A percentile compares a stretch with the other conserved stretches of the same genome.
Evolutionary conservation across 1,284 basidiomycete species (phyloP).

Genomic region (Nidula niveotomentosa): DNA sequence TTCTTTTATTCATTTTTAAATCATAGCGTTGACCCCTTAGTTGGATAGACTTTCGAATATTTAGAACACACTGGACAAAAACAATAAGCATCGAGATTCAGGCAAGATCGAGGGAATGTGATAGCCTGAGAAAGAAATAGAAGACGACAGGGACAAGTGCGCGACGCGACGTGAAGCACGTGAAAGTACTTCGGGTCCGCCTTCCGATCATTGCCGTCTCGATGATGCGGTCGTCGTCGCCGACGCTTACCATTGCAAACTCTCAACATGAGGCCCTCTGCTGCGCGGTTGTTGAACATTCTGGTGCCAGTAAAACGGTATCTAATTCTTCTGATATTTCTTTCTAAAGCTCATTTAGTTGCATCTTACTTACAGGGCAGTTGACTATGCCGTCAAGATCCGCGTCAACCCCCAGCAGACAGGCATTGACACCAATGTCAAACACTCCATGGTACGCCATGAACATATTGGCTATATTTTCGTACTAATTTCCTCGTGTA

Average conservation of each 20-base stretch:
- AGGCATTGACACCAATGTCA: slow-evolving; percentile 92
- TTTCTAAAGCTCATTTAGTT: slow-evolving; percentile 3
- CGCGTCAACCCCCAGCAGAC: slow-evolving; percentile 91
- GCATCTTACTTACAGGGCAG: slow-evolving; percentile 44
- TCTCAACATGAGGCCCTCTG: slow-evolving; percentile 71
- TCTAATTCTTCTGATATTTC: slow-evolving; percentile 1
- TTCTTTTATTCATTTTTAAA: too few species aligned
- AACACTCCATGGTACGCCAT: slow-evolving; percentile 90
- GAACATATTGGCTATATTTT: background rate
- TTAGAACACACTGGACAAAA: too few species aligned
- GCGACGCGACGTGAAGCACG: background rate
- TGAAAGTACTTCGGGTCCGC: background rate
- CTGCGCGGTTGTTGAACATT: slow-evolving; percentile 76
- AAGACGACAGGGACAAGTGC: background rate
- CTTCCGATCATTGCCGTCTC: background rate
- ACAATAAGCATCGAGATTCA: too few species aligned
- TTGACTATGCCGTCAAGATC: slow-evolving; percentile 92
- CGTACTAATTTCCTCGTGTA: background rate
- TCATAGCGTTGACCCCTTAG: too few species aligned
- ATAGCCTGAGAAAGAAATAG: too few species aligned
- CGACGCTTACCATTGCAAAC: background rate
- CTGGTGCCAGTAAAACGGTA: slow-evolving; percentile 20
- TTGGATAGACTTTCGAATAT: too few species aligned
- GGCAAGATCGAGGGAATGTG: too few species aligned
- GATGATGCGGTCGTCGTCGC: background rate